phyloP scores from a whole-genome alignment of 2,329 filamentous ascomycete genomes.

The Exophiala bonariae region DNA sequence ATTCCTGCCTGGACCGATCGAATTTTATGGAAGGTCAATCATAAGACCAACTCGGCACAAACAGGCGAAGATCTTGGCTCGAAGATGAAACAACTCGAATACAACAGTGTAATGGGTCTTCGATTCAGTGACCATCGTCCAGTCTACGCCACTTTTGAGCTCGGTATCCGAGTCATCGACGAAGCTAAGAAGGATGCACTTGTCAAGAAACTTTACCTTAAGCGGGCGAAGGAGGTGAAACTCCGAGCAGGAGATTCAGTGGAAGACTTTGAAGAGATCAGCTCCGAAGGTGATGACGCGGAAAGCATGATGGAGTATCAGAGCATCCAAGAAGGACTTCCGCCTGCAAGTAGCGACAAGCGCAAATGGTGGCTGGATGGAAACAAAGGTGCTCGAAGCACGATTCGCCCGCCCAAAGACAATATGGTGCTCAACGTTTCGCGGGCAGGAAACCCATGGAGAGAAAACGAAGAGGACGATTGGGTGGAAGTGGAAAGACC shows the following conservation, averaged over 20 bases:
- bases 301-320: constrained; percentile 82
- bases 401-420: constrained; percentile 64
- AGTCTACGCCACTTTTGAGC: constrained; percentile 86
- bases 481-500: constrained; percentile 62
- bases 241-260: constrained; percentile 59
- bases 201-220: constrained; percentile 71
- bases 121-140: constrained; percentile 95
- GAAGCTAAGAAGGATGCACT: constrained; percentile 71
- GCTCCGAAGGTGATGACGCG: constrained; percentile 47
- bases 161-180: constrained; percentile 77
- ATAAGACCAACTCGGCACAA: constrained; percentile 17
- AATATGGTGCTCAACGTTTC: constrained; percentile 69
- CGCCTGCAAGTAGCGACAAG: constrained; percentile 62
- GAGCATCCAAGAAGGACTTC: constrained; percentile 74
- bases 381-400: constrained; percentile 69
- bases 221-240: constrained; percentile 61
- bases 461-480: constrained; percentile 65
- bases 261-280: constrained; percentile 59
- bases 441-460: constrained; percentile 80
- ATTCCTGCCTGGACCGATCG: constrained; percentile 98
- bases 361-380: constrained; percentile 67
- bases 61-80: constrained; percentile 50
- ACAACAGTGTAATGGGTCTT: constrained; percentile 79
- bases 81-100: constrained; percentile 78
- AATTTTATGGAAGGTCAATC: constrained; percentile 68